Evolutionary conservation across 2,329 filamentous ascomycete genomes (phyloP), one percentile per base, ranked within the genome.

Genomic region (Calonectria leucothoes): DNA sequence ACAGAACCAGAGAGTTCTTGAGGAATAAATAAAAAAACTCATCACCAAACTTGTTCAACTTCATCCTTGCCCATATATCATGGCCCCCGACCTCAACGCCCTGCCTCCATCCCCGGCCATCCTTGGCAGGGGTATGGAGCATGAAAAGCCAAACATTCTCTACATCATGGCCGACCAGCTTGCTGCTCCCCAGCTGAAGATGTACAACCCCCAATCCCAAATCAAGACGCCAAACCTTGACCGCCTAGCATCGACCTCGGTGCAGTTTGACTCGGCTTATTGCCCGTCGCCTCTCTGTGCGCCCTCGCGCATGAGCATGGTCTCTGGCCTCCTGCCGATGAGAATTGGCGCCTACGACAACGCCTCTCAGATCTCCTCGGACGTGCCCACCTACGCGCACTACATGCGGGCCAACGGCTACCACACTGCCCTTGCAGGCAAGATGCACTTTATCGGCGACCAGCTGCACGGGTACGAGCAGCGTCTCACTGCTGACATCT

Each of bases 91-190:
- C 85, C 89, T 95, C 81, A 94, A 94, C 87, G 92, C 93, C 7
- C 88, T 95, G 72, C 90, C 91, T 55, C 85, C 88, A 39, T 93
- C 91, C 37, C 87, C 87, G 10, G 52, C 75, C 75, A 33, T n/a
- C 8, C 61, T 49, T 76, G 78, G 67, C 57, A 75, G 52, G 42
- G 75, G 25, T 10, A 66, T 69, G 67, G 77, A 71, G 31, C 51
- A 71, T 31, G 76, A 79, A 69, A 81, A 81, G 75, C 85, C 85
- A 74, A 87, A 87, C 76, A 87, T 87, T 52, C 80, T 87, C 52
- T 98, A 97, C 88, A 97, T 98, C 87, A 98, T 98, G 95, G 95
- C 96, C 69, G 96, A 98, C 86, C 96, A 98, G 87, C 92, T 98
- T 83, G 94, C 96, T 23, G 96, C 96, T 31, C 96, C 96, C 23